phyloP scores from a whole-genome alignment of 108 stramenopile genomes.

The Parmales sp. region DNA sequence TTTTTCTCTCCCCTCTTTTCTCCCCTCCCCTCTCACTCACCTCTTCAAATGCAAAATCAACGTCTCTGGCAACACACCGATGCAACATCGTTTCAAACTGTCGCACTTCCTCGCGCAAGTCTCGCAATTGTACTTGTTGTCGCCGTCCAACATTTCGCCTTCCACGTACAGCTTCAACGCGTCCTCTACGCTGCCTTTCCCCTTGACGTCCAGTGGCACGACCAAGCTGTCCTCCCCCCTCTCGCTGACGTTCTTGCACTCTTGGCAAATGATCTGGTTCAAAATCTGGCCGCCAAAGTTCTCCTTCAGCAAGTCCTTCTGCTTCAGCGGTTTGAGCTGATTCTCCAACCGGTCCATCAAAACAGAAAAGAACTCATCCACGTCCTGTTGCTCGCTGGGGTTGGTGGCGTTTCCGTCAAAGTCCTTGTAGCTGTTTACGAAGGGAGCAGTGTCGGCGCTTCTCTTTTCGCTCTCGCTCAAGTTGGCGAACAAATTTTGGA shows the following conservation, averaged over 20 bases:
- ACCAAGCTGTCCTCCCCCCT: not conserved
- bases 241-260: slow-evolving; percentile 5
- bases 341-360: slow-evolving; percentile 5
- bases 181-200: not conserved
- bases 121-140: slow-evolving; percentile 10
- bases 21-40: too few relatives aligned
- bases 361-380: slow-evolving; percentile 6
- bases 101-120: not conserved
- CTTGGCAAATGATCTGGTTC: slow-evolving; percentile 8
- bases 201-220: slow-evolving; percentile 3
- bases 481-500: slow-evolving; percentile 2
- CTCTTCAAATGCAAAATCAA: slow-evolving; percentile 2
- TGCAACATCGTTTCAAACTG: not conserved
- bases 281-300: slow-evolving; percentile 10
- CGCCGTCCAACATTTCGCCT: slow-evolving; percentile 10
- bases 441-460: not conserved
- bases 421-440: not conserved
- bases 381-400: slow-evolving; percentile 11
- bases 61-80: not conserved
- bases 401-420: slow-evolving; percentile 7
- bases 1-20: too few relatives aligned
- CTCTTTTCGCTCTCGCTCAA: slow-evolving; percentile 12
- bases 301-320: slow-evolving; percentile 7
- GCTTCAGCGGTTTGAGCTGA: not conserved
- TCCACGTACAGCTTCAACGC: not conserved